Evolutionary conservation across 257 asterid species (phyloP).

Genomic region (Jasminum sambac): DNA sequence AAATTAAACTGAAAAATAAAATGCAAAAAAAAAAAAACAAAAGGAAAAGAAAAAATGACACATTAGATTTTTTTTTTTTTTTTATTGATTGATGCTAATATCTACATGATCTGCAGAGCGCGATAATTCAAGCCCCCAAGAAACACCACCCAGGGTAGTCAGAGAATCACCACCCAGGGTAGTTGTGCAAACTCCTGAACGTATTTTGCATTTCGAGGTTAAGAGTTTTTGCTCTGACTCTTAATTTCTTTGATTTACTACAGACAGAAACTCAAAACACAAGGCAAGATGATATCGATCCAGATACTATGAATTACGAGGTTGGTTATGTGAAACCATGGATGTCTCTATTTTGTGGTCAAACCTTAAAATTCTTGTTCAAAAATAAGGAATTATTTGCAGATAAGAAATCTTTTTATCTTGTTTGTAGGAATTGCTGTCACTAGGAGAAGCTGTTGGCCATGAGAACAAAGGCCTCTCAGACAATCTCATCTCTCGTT

Average conservation of each 20-base stretch:
- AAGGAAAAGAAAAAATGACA: too few relatives aligned
- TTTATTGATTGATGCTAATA: conserved; percentile 10
- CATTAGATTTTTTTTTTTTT: neutral
- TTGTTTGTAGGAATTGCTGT: conserved; percentile 66
- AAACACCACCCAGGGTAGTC: too few relatives aligned
- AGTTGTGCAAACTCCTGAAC: conserved; percentile 22
- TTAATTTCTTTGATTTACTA: conserved; percentile 21
- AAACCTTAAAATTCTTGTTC: conserved; percentile 8
- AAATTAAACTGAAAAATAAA: too few relatives aligned
- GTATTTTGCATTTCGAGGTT: conserved; percentile 23
- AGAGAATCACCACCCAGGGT: conserved; percentile 49
- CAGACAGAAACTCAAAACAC: conserved; percentile 45
- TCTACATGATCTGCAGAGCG: conserved; percentile 48
- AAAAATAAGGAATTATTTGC: neutral
- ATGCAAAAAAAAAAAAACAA: too few relatives aligned
- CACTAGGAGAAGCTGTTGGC: conserved; percentile 84
- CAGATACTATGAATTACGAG: conserved; percentile 86
- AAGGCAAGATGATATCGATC: conserved; percentile 73
- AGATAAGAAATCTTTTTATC: conserved; percentile 8
- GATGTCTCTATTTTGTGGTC: too few relatives aligned
- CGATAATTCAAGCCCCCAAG: conserved; percentile 41
- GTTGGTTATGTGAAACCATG: conserved; percentile 35
- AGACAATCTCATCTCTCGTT: conserved; percentile 59
- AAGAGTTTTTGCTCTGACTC: conserved; percentile 1
- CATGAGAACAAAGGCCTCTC: conserved; percentile 76